Percentiles rank a stretch among this genome's conserved stretches.
Evolutionary conservation across 1,139 yeast genomes (phyloP).

Genomic region (Diutina mesorugosa): DNA sequence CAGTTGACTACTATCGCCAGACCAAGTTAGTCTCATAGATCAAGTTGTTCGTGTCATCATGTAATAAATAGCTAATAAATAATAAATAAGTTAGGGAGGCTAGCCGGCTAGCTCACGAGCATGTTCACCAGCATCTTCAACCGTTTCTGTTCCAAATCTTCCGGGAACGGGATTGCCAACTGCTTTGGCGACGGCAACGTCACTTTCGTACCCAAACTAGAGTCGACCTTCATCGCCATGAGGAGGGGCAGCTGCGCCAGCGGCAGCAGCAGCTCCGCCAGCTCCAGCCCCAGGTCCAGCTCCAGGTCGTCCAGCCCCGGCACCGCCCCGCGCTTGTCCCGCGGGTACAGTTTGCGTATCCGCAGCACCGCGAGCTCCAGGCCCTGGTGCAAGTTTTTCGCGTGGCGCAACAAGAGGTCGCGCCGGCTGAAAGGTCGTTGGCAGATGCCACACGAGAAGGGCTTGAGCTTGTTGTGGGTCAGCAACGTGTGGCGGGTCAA

Average conservation of each 20-base stretch:
- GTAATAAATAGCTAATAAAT: background rate
- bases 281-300: background rate
- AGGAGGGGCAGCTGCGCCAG: background rate
- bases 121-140: conserved; percentile 34
- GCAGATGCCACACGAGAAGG: conserved; percentile 23
- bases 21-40: background rate
- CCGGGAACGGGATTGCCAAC: conserved; percentile 6
- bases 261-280: background rate
- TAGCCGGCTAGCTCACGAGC: conserved; percentile 21
- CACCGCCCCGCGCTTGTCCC: conserved; percentile 6
- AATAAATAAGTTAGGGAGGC: background rate
- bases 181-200: conserved; percentile 3
- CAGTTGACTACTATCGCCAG: too few relatives aligned
- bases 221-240: background rate
- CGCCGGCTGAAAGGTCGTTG: conserved; percentile 18
- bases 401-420: conserved; percentile 18
- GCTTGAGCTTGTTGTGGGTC: conserved; percentile 35
- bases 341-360: conserved; percentile 23
- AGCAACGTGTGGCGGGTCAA: conserved; percentile 30
- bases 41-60: background rate
- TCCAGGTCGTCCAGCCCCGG: conserved; percentile 3
- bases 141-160: conserved; percentile 17
- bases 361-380: conserved; percentile 30
- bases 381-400: conserved; percentile 20
- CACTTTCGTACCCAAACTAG: background rate